These are phyloP conservation scores for Lepraria neglecta DNA, from an alignment of 495 filamentous ascomycete species.

Conservation along the genomic window DNA sequence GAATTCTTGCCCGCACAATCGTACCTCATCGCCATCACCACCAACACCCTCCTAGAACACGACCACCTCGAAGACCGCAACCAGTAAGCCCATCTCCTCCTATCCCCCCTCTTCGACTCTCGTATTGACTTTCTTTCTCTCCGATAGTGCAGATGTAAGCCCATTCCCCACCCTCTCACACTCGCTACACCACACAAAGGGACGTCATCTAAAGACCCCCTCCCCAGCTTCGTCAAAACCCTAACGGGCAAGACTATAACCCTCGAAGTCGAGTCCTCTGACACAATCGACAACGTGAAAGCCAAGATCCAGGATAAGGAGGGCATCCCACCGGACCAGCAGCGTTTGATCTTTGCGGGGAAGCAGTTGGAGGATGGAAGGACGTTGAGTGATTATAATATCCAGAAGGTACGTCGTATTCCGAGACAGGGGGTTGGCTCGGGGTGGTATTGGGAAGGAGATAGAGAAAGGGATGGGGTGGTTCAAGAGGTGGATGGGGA, in stretches of 20 bases:
- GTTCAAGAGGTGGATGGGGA: not conserved
- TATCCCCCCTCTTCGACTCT: not conserved
- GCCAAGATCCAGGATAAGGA: conserved; percentile 99
- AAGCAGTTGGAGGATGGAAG: conserved; percentile 99
- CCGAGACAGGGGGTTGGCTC: not conserved
- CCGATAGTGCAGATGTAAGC: conserved; percentile 73
- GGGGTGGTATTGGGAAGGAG: not conserved
- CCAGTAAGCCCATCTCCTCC: conserved; percentile 46
- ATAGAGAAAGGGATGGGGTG: not conserved
- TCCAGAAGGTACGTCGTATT: conserved; percentile 75
- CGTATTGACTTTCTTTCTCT: conserved; percentile 28
- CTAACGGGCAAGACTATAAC: conserved; percentile 99
- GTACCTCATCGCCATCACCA: not conserved
- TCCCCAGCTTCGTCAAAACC: conserved; percentile 85
- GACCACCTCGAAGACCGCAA: conserved; percentile 48
- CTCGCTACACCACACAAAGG: conserved; percentile 24
- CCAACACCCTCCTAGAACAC: conserved; percentile 14
- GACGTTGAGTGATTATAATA: conserved; percentile 98
- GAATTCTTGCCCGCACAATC: conserved; percentile 7
- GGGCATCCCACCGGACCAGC: conserved; percentile 97
- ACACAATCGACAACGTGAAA: conserved; percentile 99
- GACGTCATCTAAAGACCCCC: conserved; percentile 23
- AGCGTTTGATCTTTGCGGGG: conserved; percentile 98
- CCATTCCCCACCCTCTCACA: conserved; percentile 23
- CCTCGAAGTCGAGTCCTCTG: conserved; percentile 96